Evolutionary conservation across 2,329 filamentous ascomycete species (phyloP).

Genomic region (Furcasterigmium furcatum): DNA sequence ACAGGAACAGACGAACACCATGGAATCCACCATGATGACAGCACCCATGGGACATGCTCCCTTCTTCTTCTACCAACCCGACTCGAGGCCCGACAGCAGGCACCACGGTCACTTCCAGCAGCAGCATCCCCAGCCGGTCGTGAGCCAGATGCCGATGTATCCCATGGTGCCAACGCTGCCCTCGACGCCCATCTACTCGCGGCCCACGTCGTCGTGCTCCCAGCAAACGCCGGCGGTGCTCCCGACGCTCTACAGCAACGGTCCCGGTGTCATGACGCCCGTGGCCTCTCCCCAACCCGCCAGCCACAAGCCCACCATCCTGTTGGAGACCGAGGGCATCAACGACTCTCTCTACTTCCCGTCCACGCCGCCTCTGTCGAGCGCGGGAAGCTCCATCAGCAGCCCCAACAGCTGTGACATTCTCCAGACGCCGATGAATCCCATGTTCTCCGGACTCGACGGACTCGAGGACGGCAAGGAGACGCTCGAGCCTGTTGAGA

Average conservation of each 20-base stretch:
- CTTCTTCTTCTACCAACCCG: constrained; percentile 86
- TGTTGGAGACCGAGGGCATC: constrained; percentile 73
- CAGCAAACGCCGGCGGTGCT: constrained; percentile 44
- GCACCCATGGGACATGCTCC: constrained; percentile 67
- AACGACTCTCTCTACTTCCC: constrained; percentile 70
- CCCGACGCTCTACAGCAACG: constrained; percentile 52
- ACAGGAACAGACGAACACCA: constrained; percentile 39
- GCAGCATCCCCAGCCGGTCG: constrained; percentile 49
- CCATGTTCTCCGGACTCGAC: constrained; percentile 71
- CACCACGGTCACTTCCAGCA: constrained; percentile 73
- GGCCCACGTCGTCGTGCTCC: constrained; percentile 63
- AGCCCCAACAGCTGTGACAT: constrained; percentile 79
- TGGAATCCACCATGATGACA: constrained; percentile 61
- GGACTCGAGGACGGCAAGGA: constrained; percentile 64
- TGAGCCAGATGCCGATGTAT: constrained; percentile 48
- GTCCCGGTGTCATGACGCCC: constrained; percentile 66
- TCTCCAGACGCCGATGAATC: constrained; percentile 79
- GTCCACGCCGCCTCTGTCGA: constrained; percentile 82
- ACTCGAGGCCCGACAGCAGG: constrained; percentile 67
- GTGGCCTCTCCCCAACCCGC: constrained; percentile 71
- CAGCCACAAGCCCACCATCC: constrained; percentile 69
- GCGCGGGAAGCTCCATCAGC: constrained; percentile 78
- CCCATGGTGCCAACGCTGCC: constrained; percentile 56
- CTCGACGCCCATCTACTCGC: constrained; percentile 61
- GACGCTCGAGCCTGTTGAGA: constrained; percentile 68